Evolutionary conservation across 768 basidiomycete genomes (phyloP), one percentile per base, ranked within the genome.

Genomic region (Favolaschia claudopus): DNA sequence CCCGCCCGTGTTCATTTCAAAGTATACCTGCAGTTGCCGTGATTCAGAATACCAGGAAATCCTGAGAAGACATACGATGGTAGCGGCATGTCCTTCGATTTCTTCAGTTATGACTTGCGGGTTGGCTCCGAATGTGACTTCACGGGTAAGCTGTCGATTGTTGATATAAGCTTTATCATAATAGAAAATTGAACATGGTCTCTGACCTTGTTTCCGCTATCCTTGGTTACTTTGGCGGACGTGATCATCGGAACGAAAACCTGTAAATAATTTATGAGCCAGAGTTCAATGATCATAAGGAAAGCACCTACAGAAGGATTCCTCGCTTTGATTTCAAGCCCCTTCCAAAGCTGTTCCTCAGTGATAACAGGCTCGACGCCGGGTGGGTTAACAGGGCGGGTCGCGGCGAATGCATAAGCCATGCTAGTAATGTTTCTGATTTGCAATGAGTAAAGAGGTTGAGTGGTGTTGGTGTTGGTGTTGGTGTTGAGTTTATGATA

Each of bases 301-400:
- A 29, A 24, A 27, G 28, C 7, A 48, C 52, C 20, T 9, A 58
- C 62, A 9, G 19, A 19, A 0, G 62, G 62, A 25, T 63, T 55
- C 13, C 52, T 55, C 34, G 52, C 56, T 45, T 58, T 63, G 19
- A 45, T 49, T 34, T 63, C 56, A 22, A 63, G 56, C 2, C 15
- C 62, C 32, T 63, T 63, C 62, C 62, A 63, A 14, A 63, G 42
- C 29, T 63, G 62, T 22, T 54, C 62, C 42, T 63, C 62, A 9
- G 62, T 63, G 20, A 63, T 37, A 31, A 51, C 42, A 5, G 62
- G 62, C 29, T 58, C 52, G 3, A 17, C 56, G 8, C 62, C 62
- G 17, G 62, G 52, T 1, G 62, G 62, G 31, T 62, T 62, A 25
- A 62, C 61, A 24, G 51, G 55, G 17, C 61, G 61, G n/a, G 61